phyloP scores from a whole-genome alignment of 495 filamentous ascomycete species.

The Immersiella caudata region DNA sequence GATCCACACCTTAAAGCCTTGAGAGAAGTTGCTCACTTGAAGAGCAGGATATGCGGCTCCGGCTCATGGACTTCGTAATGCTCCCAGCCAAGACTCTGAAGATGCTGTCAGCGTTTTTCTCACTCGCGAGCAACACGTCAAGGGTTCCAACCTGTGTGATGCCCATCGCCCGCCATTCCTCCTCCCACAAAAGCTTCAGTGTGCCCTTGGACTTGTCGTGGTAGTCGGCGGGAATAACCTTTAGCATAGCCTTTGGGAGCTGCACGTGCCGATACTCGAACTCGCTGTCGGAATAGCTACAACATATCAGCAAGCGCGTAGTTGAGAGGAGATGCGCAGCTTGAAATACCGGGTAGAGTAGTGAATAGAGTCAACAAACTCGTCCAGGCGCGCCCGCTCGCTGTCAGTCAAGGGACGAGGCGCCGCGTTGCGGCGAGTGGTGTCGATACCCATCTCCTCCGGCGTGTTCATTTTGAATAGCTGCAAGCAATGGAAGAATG shows the following conservation, averaged over 20 bases:
- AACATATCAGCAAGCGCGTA: slow-evolving; percentile 17
- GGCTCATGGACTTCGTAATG: slow-evolving; percentile 99
- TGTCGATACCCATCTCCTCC: slow-evolving; percentile 68
- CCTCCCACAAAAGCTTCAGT: slow-evolving; percentile 95
- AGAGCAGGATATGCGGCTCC: slow-evolving; percentile 95
- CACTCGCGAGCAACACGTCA: background rate
- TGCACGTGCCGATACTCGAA: slow-evolving; percentile 96
- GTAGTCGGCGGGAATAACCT: slow-evolving; percentile 93
- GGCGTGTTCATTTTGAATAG: slow-evolving; percentile 28
- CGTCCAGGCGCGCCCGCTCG: slow-evolving; percentile 81
- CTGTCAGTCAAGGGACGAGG: slow-evolving; percentile 78
- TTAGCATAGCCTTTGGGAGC: slow-evolving; percentile 96
- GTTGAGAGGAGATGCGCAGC: background rate
- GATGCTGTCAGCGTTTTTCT: slow-evolving; percentile 7
- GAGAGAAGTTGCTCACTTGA: slow-evolving; percentile 72
- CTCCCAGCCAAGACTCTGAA: slow-evolving; percentile 94
- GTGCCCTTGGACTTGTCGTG: slow-evolving; percentile 89
- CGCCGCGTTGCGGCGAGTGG: slow-evolving; percentile 77
- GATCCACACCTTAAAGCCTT: background rate
- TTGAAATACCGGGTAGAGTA: slow-evolving; percentile 83
- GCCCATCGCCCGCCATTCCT: slow-evolving; percentile 94
- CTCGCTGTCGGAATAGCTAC: slow-evolving; percentile 83
- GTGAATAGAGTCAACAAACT: slow-evolving; percentile 89
- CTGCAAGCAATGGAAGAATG: background rate
- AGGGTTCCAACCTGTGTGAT: slow-evolving; percentile 79